phyloP scores from a whole-genome alignment of 169 alveolate genomes.

The Condylostoma magnum region DNA sequence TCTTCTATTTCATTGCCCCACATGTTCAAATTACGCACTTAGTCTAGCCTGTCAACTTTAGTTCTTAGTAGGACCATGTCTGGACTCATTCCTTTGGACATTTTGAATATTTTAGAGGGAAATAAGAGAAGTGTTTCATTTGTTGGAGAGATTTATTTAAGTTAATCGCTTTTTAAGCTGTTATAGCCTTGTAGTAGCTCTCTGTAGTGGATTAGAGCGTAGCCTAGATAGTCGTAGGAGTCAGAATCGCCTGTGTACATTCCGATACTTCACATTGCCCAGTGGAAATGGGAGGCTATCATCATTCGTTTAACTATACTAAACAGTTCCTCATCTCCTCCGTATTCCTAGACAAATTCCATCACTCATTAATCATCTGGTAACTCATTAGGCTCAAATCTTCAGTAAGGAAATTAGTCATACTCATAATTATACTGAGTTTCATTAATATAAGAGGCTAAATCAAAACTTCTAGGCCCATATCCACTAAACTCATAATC shows the following conservation, averaged over 20 bases:
- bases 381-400: neutral
- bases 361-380: slow-evolving; percentile 2
- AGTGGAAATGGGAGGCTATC: slow-evolving; percentile 7
- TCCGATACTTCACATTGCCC: slow-evolving; percentile 15
- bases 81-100: slow-evolving; percentile 70
- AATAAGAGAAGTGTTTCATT: too few species aligned
- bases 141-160: too few species aligned
- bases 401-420: neutral
- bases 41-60: slow-evolving; percentile 56
- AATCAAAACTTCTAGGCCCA: slow-evolving; percentile 10
- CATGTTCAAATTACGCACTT: slow-evolving; percentile 66
- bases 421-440: slow-evolving; percentile 2
- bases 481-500: slow-evolving; percentile 26
- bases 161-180: too few species aligned
- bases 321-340: slow-evolving; percentile 22
- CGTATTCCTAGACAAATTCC: slow-evolving; percentile 9
- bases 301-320: neutral
- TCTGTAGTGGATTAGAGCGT: neutral
- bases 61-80: slow-evolving; percentile 56
- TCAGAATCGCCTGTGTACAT: neutral
- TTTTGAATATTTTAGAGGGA: slow-evolving; percentile 33
- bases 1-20: slow-evolving; percentile 85
- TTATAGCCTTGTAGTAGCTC: slow-evolving; percentile 15
- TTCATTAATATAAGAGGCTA: slow-evolving; percentile 11
- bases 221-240: neutral